These are phyloP conservation scores for Rhodofomes roseus DNA, from an alignment of 1,284 basidiomycete species.

Conservation along the genomic window DNA sequence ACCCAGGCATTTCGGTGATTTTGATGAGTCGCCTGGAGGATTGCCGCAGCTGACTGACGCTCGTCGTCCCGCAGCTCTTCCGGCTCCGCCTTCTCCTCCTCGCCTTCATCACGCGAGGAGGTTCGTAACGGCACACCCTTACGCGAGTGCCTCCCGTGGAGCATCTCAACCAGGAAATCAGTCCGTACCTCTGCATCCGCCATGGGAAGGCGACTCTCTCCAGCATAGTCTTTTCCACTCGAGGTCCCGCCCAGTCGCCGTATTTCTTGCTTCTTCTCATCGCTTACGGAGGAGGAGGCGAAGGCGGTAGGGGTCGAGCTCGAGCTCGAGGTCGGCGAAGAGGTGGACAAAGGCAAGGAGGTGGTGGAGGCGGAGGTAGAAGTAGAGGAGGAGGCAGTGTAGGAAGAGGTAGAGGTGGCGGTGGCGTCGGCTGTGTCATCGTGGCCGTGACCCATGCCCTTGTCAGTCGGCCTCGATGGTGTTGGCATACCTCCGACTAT, in stretches of 20 bases:
- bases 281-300: no score
- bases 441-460: neutral
- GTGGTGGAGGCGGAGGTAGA: no score
- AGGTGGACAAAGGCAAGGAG: no score
- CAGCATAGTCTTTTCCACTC: neutral
- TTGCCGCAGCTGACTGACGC: neutral
- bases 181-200: neutral
- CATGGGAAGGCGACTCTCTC: neutral
- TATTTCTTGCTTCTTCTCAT: neutral
- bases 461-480: neutral
- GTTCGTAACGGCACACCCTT: neutral
- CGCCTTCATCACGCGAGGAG: no score
- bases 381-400: no score
- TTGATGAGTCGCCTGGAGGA: neutral
- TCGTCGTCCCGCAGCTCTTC: neutral
- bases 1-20: neutral
- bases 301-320: no score
- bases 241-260: neutral
- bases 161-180: neutral
- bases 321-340: no score
- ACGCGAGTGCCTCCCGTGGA: neutral
- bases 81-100: no score
- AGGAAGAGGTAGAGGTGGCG: no score
- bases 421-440: no score
- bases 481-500: neutral